These are phyloP conservation scores for Solanum ossicruentum DNA, from an alignment of 257 asterid genomes.

Conservation along the genomic window DNA sequence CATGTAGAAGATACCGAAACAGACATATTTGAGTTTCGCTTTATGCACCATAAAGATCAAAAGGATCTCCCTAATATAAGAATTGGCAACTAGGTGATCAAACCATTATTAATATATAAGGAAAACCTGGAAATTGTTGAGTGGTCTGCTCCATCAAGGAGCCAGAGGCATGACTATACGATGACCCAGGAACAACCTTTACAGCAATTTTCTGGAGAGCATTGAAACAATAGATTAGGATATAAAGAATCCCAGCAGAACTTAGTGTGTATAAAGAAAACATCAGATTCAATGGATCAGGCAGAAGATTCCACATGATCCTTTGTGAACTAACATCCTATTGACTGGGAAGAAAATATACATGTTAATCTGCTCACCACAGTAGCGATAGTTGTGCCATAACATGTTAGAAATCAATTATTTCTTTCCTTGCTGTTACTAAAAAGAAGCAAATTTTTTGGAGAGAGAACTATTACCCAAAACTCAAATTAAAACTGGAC, in stretches of 20 bases:
- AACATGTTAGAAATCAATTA: background rate
- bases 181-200: slow-evolving; percentile 30
- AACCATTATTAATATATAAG: background rate
- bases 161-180: slow-evolving; percentile 30
- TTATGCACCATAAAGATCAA: background rate
- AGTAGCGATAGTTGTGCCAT: background rate
- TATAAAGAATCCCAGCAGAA: background rate
- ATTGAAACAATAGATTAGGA: background rate
- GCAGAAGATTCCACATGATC: background rate
- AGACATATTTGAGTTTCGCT: background rate
- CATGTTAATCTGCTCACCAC: background rate
- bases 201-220: slow-evolving; percentile 26
- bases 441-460: background rate
- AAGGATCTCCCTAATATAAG: background rate
- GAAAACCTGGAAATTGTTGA: slow-evolving; percentile 55
- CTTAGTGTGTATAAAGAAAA: too few relatives aligned
- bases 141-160: slow-evolving; percentile 27
- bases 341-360: background rate
- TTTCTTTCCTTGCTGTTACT: background rate
- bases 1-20: background rate
- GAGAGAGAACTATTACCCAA: background rate
- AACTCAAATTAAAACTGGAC: background rate
- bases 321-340: background rate
- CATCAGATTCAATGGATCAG: background rate
- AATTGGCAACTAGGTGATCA: background rate